Conservation (phyloP, 2,329 filamentous ascomycete genomes). For the Geosmithia flava region DNA sequence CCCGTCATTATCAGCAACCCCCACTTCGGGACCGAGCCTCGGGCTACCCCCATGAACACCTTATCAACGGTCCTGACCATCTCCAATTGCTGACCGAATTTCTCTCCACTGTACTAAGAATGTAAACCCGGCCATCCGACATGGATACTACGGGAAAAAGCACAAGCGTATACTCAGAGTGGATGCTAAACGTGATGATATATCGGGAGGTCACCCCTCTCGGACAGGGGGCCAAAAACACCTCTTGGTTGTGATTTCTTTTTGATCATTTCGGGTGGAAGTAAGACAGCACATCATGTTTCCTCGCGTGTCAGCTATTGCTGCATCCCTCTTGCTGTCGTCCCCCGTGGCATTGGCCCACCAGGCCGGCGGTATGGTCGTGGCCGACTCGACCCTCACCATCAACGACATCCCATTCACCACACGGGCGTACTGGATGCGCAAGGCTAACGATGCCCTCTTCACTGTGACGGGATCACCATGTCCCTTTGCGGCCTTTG, state of each 20-base stretch:
- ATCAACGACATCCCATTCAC: not conserved
- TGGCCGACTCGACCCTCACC: not conserved
- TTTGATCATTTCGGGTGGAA: not conserved
- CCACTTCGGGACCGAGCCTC: not conserved
- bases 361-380: not conserved
- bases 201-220: not conserved
- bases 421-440: not conserved
- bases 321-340: not conserved
- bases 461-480: not conserved
- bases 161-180: not conserved
- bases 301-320: not conserved
- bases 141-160: not conserved
- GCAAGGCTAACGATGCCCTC: not conserved
- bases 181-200: not conserved
- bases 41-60: not conserved
- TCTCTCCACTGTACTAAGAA: too few species aligned
- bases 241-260: not conserved
- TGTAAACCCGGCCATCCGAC: too few species aligned
- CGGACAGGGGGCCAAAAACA: not conserved
- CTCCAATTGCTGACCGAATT: too few species aligned
- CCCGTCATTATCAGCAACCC: not conserved
- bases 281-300: not conserved
- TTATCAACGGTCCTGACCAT: not conserved
- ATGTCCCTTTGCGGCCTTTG: not conserved
- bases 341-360: not conserved